phyloP scores from a whole-genome alignment of 805 yeast genomes.

The Candida germanica region DNA sequence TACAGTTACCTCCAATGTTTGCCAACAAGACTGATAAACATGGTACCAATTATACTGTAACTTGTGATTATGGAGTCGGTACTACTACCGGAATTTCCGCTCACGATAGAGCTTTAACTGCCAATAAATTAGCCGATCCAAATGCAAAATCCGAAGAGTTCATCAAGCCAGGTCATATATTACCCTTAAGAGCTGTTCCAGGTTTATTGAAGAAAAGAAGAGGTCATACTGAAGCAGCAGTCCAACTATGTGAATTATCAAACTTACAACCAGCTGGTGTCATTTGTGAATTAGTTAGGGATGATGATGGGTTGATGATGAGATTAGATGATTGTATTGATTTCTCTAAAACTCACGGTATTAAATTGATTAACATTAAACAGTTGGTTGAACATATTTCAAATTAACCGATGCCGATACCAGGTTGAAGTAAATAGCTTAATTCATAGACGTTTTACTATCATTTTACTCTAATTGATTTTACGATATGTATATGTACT shows the following conservation, averaged over 20 bases:
- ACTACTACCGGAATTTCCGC: constrained; percentile 98
- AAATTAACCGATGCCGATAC: no score
- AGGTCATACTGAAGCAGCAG: constrained; percentile 98
- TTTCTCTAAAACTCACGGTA: constrained; percentile 58
- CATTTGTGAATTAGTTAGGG: constrained; percentile 91
- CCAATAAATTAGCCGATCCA: constrained; percentile 64
- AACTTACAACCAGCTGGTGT: constrained; percentile 84
- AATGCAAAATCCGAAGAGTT: constrained; percentile 59
- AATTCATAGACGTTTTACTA: no score
- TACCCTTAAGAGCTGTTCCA: constrained; percentile 87
- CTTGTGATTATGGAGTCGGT: constrained; percentile 81
- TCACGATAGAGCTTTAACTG: constrained; percentile 86
- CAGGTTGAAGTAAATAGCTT: no score
- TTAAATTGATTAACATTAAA: constrained; percentile 78
- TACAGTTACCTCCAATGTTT: constrained; percentile 79
- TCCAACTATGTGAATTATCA: constrained; percentile 75
- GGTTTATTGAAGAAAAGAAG: constrained; percentile 79
- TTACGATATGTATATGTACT: no score
- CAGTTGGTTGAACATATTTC: constrained; percentile 48
- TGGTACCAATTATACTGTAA: constrained; percentile 94
- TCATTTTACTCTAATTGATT: no score
- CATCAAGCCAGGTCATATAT: constrained; percentile 89
- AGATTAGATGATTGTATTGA: constrained; percentile 79
- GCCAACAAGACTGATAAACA: constrained; percentile 71
- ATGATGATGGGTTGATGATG: constrained; percentile 94